Evolutionary conservation across 257 asterid genomes (phyloP).

Genomic region (Fraxinus anomala): DNA sequence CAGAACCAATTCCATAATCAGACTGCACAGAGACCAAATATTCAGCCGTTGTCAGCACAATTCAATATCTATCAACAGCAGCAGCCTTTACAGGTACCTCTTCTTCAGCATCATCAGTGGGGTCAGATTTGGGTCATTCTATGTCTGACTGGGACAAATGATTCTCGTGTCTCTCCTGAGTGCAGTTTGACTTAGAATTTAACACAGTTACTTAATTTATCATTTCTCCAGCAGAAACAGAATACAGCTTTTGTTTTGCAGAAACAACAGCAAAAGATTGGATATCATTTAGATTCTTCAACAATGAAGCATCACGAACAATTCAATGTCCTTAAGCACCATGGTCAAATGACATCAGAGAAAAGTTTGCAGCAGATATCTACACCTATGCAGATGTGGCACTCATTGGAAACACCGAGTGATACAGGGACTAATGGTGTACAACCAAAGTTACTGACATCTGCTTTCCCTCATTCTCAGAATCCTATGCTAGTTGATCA

Average conservation of each 20-base stretch:
- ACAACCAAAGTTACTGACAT: conserved; percentile 24
- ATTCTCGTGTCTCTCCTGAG: not conserved
- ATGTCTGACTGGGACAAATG: not conserved
- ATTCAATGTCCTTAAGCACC: conserved; percentile 26
- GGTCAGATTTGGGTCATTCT: not conserved
- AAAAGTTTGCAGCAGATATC: conserved; percentile 12
- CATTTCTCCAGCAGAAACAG: not conserved
- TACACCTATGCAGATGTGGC: not conserved
- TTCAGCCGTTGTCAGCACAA: conserved; percentile 17
- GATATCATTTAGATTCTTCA: conserved; percentile 22
- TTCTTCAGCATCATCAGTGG: conserved; percentile 8
- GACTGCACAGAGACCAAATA: conserved; percentile 17
- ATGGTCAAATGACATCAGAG: conserved; percentile 24
- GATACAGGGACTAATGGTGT: conserved; percentile 11
- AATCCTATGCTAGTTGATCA: conserved; percentile 28
- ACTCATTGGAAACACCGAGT: conserved; percentile 21
- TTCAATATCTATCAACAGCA: conserved; percentile 27
- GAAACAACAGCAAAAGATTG: conserved; percentile 24
- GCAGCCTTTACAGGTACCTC: conserved; percentile 30
- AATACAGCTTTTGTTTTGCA: conserved; percentile 2
- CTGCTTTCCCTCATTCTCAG: conserved; percentile 33
- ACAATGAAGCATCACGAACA: conserved; percentile 24
- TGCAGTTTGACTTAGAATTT: conserved; percentile 4
- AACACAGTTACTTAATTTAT: not conserved
- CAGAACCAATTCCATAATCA: conserved; percentile 17